Base-by-base conservation (phyloP, 1,284 basidiomycete species). In the Melampsora americana region DNA sequence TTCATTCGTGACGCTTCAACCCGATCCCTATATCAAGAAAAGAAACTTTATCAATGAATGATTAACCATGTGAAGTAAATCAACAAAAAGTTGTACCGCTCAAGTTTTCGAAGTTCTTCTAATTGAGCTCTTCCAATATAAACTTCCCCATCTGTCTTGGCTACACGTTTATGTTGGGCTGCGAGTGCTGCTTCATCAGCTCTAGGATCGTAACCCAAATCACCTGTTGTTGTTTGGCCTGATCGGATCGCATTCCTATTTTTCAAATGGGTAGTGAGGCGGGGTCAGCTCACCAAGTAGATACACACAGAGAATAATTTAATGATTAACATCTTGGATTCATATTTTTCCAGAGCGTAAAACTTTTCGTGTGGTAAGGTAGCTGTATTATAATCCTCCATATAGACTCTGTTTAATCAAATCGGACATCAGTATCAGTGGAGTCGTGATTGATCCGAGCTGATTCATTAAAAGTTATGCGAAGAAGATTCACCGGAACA, bases 361-460 rank as follows among this genome's bases (percentile, higher is more conserved):
- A 44, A 82, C 83, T 95, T 95, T 82, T 94, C 92, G 80, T 94
- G 90, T 2, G 93, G 90, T 1, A 94, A 86, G 1, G 92, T 93
- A 11, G 92, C 92, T 26, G 93, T 95, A 80, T 95, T 95, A 82
- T 86, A 95, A 81, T 94, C 93, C 82, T 95, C 93, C 71, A 85
- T 83, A 70, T 83, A 83, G 66, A 70, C 77, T n/a, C 56, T 46
- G 48, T 28, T 18, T 42, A 53, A 44, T 48, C 50, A 48, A 64
- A 44, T 56, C 12, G 28, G 53, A 5, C 9, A 28, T 23, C 28
- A 18, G 53, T n/a, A 56, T 42, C 39, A 56, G 53, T 23, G 61
- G 16, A 6, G 32, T 23, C 7, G 2, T 4, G 61, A 11, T 11
- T 59, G 53, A 9, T 5, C 53, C 20, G 60, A 56, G 53, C n/a